Evolutionary conservation across 768 basidiomycete genomes (phyloP), one percentile per base, ranked within the genome.

Genomic region (Kwoniella sp.): DNA sequence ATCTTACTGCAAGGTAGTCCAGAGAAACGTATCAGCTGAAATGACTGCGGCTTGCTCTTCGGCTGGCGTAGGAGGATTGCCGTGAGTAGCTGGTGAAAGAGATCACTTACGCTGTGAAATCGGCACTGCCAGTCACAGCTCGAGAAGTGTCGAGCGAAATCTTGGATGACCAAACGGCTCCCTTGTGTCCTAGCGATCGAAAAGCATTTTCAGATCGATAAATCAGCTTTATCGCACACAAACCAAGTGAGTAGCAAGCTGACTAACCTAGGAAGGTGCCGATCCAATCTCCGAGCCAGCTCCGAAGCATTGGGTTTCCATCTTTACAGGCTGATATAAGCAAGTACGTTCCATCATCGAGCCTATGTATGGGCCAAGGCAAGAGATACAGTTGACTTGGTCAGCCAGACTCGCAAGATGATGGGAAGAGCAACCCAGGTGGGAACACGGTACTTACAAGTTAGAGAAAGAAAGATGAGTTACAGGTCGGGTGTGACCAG

Each of bases 281-380:
- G 77, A 96, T 90, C 96, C 96, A 99, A 81, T 99, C 96, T 33
- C 95, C 95, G 59, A 91, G 90, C 94, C 94, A 95, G 76, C 92
- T 90, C 76, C 92, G 87, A 70, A 96, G 83, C 91, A 95, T 94
- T 49, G 92, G 94, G 73, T 92, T 97, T 33, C 96, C 96, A 84
- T 98, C 96, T 82, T 98, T 99, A 84, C 96, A 98, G 72, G 90
- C 90, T 61, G 94, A 97, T 75, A 97, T 89, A 67, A 99, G 85
- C 67, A 97, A 83, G 81, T 88, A 98, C 48, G 88, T 86, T 67
- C 86, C 86, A 80, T 97, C 94, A 24, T 91, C 77, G 22, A 80
- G 65, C 85, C 77, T 91, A 10, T 62, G 86, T 68, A 19, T 15
- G 40, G 13, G 33, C 33, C 6, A 6, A 6, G 13, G 6, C 13